phyloP scores from a whole-genome alignment of 176 grass and related monocot genomes.

The Rhipidocladum racemiflorum region DNA sequence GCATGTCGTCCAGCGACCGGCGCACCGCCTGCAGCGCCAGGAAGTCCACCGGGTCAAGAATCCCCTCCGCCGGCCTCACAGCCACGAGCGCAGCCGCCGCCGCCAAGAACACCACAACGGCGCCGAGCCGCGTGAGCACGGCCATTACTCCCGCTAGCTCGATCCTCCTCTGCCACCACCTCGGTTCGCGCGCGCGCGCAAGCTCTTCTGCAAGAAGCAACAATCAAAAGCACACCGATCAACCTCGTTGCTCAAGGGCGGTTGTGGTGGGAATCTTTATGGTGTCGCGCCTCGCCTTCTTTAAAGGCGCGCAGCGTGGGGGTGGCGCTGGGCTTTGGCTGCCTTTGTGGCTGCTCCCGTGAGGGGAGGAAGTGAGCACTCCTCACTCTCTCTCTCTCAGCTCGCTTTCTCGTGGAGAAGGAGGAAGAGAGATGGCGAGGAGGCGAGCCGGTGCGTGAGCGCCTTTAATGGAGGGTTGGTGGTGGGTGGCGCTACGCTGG shows the following conservation, averaged over 20 bases:
- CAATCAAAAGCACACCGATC: constrained; percentile 27
- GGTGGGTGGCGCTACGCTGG: constrained; percentile 12
- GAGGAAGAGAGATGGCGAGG: constrained; percentile 23
- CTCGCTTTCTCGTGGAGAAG: constrained; percentile 48
- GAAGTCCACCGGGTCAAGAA: constrained; percentile 83
- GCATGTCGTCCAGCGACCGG: constrained; percentile 83
- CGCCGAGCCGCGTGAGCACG: constrained; percentile 20
- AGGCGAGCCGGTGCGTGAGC: constrained; percentile 26
- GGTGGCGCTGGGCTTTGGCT: constrained; percentile 22
- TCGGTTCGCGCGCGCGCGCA: not conserved
- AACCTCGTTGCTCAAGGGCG: constrained; percentile 27
- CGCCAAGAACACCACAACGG: constrained; percentile 21
- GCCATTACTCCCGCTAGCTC: not conserved
- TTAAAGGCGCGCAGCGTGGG: constrained; percentile 49
- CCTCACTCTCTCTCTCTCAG: not conserved
- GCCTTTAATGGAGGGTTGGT: constrained; percentile 51
- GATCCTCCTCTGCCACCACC: not conserved
- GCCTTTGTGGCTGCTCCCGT: constrained; percentile 52
- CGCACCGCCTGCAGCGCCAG: constrained; percentile 80
- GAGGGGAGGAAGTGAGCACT: constrained; percentile 36
- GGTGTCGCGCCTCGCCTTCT: constrained; percentile 29
- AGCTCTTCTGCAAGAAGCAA: constrained; percentile 11
- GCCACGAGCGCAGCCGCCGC: constrained; percentile 18
- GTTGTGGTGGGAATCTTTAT: constrained; percentile 44
- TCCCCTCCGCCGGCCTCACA: constrained; percentile 30